Conservation (phyloP, 108 stramenopile genomes). For the Ochromonas danica region DNA sequence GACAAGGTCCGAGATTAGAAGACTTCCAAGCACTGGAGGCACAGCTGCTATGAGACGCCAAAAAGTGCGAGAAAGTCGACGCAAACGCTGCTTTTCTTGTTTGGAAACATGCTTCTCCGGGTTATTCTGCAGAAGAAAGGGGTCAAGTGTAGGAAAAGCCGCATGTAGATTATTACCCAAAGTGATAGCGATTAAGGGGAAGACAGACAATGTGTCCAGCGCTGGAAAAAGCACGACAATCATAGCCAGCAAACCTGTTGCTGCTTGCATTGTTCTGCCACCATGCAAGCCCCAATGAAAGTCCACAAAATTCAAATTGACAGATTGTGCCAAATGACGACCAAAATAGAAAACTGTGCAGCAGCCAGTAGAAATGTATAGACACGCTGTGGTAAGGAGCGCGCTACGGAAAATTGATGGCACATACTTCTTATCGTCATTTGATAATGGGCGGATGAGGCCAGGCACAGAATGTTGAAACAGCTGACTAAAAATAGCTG, state of each 20-base stretch:
- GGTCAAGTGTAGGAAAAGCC: background rate
- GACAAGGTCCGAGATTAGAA: conserved; percentile 45
- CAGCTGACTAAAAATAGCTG: conserved; percentile 58
- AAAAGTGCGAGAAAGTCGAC: background rate
- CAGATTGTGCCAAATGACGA: conserved; percentile 35
- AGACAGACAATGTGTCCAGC: conserved; percentile 54
- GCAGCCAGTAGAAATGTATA: conserved; percentile 52
- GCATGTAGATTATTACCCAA: conserved; percentile 54
- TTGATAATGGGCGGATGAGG: conserved; percentile 50
- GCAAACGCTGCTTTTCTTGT: background rate
- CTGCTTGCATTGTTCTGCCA: background rate
- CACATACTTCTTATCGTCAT: conserved; percentile 19
- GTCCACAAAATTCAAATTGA: conserved; percentile 60
- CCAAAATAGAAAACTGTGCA: conserved; percentile 54
- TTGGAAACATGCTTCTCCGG: background rate
- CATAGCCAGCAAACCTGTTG: background rate
- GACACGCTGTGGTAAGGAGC: conserved; percentile 46
- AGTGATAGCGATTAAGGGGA: conserved; percentile 62
- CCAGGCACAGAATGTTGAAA: conserved; percentile 64
- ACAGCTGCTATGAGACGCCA: conserved; percentile 58
- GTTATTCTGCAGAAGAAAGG: conserved; percentile 7
- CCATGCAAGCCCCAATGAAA: conserved; percentile 47
- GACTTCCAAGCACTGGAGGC: conserved; percentile 51
- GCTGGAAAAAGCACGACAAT: conserved; percentile 62
- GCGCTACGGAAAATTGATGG: conserved; percentile 46